Base-by-base conservation (phyloP, 2,329 filamentous ascomycete genomes). In the Fusarium tanahbumbuense region DNA sequence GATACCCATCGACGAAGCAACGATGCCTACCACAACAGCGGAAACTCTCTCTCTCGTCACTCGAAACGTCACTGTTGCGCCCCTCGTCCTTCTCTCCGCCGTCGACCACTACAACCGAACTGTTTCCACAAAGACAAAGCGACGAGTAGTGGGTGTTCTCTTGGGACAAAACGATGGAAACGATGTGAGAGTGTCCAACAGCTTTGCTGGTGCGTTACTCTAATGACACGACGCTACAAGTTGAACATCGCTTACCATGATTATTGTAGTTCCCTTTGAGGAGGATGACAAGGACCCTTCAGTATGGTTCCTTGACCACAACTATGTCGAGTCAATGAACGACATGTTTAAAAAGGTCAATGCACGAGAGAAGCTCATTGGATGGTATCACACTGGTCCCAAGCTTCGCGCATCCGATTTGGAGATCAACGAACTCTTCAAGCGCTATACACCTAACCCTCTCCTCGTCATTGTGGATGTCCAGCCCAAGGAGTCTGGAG, bases 341-440 rank as follows among this genome's bases (percentile, higher is more conserved):
- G 96, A 98, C 82, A 99, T 99, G 96, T 99, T 99, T 88, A 99
- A 99, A 87, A 98, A 98, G 85, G 94, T 99, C 87, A 99, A 99
- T 85, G 96, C 96, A 67, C 88, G 93, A 71, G 96, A 99, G 85
- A 98, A 98, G 89, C 88, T 99, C 81, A 97, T 99, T 87, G 96
- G 96, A 78, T 99, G 96, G 96, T 99, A 99, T 83, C 96, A 99
- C 83, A 97, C 96, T 22, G 96, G 96, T 44, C 96, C 96, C 41
- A 99, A 98, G 87, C 87, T 99, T 77, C 91, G 96, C 79, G 95
- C 94, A 59, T 98, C 96, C 47, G 96, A 99, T 86, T 85, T 99
- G 73, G 93, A 98, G 84, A 97, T 99, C 91, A 99, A 99, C 83
- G 96, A 99, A 84, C 89, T 99, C 64, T 98, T 99, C 89, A 99